Base-by-base conservation (phyloP, 1,139 yeast species). In the Scheffersomyces lignicola region DNA sequence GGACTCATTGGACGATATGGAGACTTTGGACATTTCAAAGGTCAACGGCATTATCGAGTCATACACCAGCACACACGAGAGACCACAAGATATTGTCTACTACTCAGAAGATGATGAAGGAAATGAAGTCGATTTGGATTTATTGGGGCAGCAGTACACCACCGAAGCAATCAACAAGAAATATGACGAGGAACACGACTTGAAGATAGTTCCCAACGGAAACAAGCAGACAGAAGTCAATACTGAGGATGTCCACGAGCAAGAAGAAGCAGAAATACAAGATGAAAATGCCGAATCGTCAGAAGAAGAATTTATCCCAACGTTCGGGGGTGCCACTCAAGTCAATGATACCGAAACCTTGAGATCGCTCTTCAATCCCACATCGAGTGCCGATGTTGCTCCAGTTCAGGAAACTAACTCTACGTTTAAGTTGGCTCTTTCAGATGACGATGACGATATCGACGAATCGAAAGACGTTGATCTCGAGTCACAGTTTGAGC, bases 301-400 rank as follows among this genome's bases (percentile, higher is more conserved):
- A 4, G 78, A 73, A 17, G 70, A 65, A 3, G 80, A 78, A 36
- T 73, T 71, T 40, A 62, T 76, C 18, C 84, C 86, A 3, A 60
- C 70, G 0, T 78, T 78, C 47, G 76, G 75, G 1, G 35, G 51
- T 3, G 36, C 44, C 6, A 31, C 40, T 2, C 62, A 61, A 18
- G 26, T 60, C 5, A 73, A 66, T 44, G 72, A 58, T 14, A 73
- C 88, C 0, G 90, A 81, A 47, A 69, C 75, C 0, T 71, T 85
- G 33, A 75, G 94, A 54, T 60, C 76, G 0, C 60, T 85, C 33
- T 81, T 86, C 62, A 81, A 80, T 44, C 75, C 7, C 59, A 32
- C 38, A 51, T n/a, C 64, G 48, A n/a, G n/a, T n/a, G n/a, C n/a
- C n/a, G n/a, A n/a, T n/a, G n/a, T n/a, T n/a, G n/a, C n/a, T n/a